Conservation (phyloP, 495 filamentous ascomycete species). For the Hypomontagnella monticulosa region DNA sequence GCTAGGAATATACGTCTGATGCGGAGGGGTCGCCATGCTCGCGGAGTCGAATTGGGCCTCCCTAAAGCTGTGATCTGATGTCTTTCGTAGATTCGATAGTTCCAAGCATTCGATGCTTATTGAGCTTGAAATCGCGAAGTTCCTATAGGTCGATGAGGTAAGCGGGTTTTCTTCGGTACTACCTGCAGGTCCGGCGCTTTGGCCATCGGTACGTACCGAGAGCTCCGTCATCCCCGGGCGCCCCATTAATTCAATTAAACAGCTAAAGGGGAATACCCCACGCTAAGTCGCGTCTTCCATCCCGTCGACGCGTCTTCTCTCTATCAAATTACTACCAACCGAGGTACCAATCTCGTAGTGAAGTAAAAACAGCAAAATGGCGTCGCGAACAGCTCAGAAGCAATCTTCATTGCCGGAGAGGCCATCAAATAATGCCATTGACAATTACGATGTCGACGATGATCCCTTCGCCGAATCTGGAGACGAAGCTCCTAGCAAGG, state of each 20-base stretch:
- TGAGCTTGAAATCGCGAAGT: slow-evolving; percentile 31
- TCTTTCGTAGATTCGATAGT: slow-evolving; percentile 31
- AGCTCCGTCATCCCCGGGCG: neutral
- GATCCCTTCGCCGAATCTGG: slow-evolving; percentile 42
- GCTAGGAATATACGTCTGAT: slow-evolving; percentile 73
- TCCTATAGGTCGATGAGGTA: slow-evolving; percentile 36
- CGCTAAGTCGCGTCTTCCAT: slow-evolving; percentile 40
- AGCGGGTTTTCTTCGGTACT: slow-evolving; percentile 40
- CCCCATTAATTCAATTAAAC: slow-evolving; percentile 21
- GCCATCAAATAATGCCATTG: slow-evolving; percentile 64
- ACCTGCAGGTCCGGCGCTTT: neutral
- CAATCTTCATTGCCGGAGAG: slow-evolving; percentile 13
- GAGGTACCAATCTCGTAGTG: neutral
- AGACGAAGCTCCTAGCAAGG: slow-evolving; percentile 45
- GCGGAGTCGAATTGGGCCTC: slow-evolving; percentile 44
- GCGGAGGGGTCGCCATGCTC: slow-evolving; percentile 68
- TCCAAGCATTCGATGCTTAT: slow-evolving; percentile 8
- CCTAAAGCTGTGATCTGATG: slow-evolving; percentile 35
- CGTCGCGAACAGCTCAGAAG: slow-evolving; percentile 27
- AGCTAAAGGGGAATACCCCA: slow-evolving; percentile 12
- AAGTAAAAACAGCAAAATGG: slow-evolving; percentile 26
- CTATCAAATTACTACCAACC: neutral
- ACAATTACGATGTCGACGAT: slow-evolving; percentile 74
- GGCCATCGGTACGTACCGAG: slow-evolving; percentile 2
- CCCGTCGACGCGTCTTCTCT: slow-evolving; percentile 25